phyloP scores from a whole-genome alignment of 2,329 filamentous ascomycete genomes.

The Corinectria fuckeliana region DNA sequence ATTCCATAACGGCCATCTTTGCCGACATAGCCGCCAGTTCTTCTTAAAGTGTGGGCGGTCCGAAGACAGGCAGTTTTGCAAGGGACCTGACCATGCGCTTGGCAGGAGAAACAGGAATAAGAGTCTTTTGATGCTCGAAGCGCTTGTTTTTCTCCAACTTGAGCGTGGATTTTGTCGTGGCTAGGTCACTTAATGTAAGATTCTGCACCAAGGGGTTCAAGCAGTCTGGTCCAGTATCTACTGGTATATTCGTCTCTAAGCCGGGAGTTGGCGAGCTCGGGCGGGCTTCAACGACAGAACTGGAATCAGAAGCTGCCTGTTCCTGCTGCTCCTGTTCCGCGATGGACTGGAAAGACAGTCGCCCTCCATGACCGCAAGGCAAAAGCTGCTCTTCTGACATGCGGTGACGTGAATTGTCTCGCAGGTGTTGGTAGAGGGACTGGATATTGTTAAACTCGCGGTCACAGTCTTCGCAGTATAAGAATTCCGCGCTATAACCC shows the following conservation, averaged over 20 bases:
- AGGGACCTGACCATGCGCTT: background rate
- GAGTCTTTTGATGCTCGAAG: background rate
- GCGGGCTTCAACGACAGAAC: too few species aligned
- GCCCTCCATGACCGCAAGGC: too few species aligned
- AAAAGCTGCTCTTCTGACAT: too few species aligned
- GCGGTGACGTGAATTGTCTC: too few species aligned
- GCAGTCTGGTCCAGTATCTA: too few species aligned
- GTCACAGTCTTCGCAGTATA: background rate
- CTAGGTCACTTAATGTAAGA: background rate
- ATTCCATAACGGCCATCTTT: background rate
- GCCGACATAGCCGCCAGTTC: background rate
- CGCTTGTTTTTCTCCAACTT: background rate
- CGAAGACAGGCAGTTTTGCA: background rate
- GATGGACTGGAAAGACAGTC: too few species aligned
- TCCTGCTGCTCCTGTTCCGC: too few species aligned
- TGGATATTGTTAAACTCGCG: too few species aligned
- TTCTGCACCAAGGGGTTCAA: background rate
- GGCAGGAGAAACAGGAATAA: background rate
- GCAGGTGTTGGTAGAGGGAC: too few species aligned
- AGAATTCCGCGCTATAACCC: background rate
- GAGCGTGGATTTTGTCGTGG: background rate
- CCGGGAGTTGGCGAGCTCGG: too few species aligned
- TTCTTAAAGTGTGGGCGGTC: background rate
- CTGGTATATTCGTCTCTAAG: too few species aligned
- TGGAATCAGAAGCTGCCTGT: too few species aligned